Evolutionary conservation across 768 basidiomycete genomes (phyloP).

Genomic region (Russula vinacea): DNA sequence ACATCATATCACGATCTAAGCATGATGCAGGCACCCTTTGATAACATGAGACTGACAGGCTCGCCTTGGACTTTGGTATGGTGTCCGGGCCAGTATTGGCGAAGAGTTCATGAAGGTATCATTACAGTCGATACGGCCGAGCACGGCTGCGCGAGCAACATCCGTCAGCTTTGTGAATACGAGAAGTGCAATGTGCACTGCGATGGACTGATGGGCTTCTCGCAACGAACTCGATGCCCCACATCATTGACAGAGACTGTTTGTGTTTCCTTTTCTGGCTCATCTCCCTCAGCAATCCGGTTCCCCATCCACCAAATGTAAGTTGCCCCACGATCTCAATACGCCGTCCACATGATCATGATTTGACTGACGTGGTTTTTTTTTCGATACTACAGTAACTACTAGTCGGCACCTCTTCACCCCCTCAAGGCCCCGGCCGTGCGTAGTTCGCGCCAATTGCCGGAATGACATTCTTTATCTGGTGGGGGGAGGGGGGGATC

Average conservation of each 20-base stretch:
- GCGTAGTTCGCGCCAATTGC: slow-evolving; percentile 55
- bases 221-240: slow-evolving; percentile 65
- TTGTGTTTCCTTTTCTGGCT: slow-evolving; percentile 85
- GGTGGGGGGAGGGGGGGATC: slow-evolving; percentile 50
- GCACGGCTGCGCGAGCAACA: slow-evolving; percentile 47
- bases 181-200: not conserved
- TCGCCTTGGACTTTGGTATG: slow-evolving; percentile 63
- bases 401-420: slow-evolving; percentile 73
- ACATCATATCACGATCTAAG: slow-evolving; percentile 30
- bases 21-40: slow-evolving; percentile 2
- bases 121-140: slow-evolving; percentile 75
- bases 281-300: slow-evolving; percentile 71
- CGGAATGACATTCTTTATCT: slow-evolving; percentile 69
- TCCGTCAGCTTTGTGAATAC: slow-evolving; percentile 46
- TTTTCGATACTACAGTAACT: not conserved
- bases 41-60: not conserved
- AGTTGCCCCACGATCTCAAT: slow-evolving; percentile 11
- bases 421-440: slow-evolving; percentile 51
- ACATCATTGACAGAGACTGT: slow-evolving; percentile 71
- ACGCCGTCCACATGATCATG: slow-evolving; percentile 12
- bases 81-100: slow-evolving; percentile 80
- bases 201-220: slow-evolving; percentile 14
- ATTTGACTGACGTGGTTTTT: slow-evolving; percentile 7
- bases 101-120: slow-evolving; percentile 73
- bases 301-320: slow-evolving; percentile 80